A percentile compares a stretch with the other conserved stretches of the same genome.
These are phyloP conservation scores for Daedaleopsis nitida DNA, from an alignment of 768 basidiomycete genomes.

Conservation along the genomic window DNA sequence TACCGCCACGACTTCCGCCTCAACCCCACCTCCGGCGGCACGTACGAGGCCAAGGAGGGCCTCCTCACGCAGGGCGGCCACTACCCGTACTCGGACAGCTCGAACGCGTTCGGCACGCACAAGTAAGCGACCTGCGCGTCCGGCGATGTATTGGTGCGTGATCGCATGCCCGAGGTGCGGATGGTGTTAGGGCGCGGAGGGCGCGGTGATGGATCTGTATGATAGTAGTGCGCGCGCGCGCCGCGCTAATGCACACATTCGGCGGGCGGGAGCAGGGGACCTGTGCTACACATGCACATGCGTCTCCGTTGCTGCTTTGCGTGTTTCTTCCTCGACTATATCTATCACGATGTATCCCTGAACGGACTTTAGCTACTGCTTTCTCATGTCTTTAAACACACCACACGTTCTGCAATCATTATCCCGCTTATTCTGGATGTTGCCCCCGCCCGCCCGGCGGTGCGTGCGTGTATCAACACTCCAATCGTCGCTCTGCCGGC, in stretches of 20 bases:
- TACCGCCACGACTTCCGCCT: slow-evolving; percentile 24
- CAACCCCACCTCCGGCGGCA: slow-evolving; percentile 19
- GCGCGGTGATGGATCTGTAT: neutral
- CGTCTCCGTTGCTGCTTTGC: neutral
- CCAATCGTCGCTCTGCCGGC: no score
- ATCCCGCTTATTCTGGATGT: neutral
- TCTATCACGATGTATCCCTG: slow-evolving; percentile 18
- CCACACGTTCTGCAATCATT: slow-evolving; percentile 2
- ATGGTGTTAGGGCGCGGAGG: no score
- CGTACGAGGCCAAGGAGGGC: slow-evolving; percentile 31
- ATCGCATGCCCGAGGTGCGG: neutral
- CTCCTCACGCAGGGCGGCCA: slow-evolving; percentile 24
- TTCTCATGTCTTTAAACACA: neutral
- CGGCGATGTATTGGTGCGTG: neutral
- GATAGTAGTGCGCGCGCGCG: neutral
- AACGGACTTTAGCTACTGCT: slow-evolving; percentile 9
- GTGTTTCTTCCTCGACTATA: slow-evolving; percentile 4
- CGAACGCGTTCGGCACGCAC: slow-evolving; percentile 27
- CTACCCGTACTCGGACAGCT: slow-evolving; percentile 30
- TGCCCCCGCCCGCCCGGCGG: no score
- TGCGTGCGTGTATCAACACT: no score
- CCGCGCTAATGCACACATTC: neutral
- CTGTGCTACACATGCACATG: no score
- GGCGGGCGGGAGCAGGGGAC: neutral
- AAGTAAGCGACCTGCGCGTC: neutral